These are phyloP conservation scores for Exophiala viscosa DNA, from an alignment of 2,329 filamentous ascomycete species.

Conservation along the genomic window DNA sequence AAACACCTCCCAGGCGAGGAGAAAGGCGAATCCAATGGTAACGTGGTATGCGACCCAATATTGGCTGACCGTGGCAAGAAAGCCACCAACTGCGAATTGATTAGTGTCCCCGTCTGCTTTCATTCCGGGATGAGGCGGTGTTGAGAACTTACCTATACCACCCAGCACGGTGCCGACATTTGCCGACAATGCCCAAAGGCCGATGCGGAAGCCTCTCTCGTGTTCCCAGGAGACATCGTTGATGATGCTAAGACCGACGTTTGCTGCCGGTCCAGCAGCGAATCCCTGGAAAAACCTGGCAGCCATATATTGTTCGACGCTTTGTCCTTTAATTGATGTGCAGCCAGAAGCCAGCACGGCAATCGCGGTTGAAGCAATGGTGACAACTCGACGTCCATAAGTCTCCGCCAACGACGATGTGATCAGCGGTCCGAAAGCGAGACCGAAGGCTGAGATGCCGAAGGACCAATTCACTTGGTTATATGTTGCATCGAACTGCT, in stretches of 20 bases:
- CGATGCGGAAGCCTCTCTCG: constrained; percentile 8
- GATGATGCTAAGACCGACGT: constrained; percentile 13
- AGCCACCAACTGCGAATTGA: constrained; percentile 5
- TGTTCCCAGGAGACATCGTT: constrained; percentile 16
- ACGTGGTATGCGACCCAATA: constrained; percentile 13
- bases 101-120: not conserved
- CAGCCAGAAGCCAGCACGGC: constrained; percentile 8
- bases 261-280: constrained; percentile 9
- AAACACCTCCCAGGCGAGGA: constrained; percentile 1
- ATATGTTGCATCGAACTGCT: constrained; percentile 10
- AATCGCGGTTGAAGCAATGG: constrained; percentile 18
- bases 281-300: constrained; percentile 15
- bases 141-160: not conserved
- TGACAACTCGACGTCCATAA: constrained; percentile 30
- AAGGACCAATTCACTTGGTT: constrained; percentile 14
- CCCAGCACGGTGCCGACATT: constrained; percentile 6
- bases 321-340: constrained; percentile 4
- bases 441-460: constrained; percentile 26
- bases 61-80: constrained; percentile 5
- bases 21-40: constrained; percentile 8
- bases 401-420: constrained; percentile 35
- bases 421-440: constrained; percentile 36
- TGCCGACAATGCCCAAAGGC: constrained; percentile 10
- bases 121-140: not conserved
- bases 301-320: constrained; percentile 10